Evolutionary conservation across 1,284 basidiomycete species (phyloP).

Genomic region (Ustilago loliicola): DNA sequence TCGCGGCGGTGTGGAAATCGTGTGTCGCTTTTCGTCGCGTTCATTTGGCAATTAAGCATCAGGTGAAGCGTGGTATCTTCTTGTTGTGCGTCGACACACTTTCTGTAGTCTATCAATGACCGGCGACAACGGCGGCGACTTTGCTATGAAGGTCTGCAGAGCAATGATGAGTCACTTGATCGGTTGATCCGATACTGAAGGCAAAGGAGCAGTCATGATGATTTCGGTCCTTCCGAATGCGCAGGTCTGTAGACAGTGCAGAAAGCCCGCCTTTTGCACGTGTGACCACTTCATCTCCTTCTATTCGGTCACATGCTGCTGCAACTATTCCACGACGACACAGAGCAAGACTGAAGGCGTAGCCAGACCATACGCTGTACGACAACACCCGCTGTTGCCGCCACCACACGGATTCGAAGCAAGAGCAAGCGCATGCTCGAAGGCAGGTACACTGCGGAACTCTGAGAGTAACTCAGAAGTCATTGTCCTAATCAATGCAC

Average conservation of each 20-base stretch:
- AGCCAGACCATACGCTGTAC: background rate
- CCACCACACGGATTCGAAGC: background rate
- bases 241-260: background rate
- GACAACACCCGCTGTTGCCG: slow-evolving; percentile 8
- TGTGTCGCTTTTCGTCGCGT: slow-evolving; percentile 15
- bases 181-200: background rate
- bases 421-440: background rate
- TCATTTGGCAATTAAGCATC: background rate
- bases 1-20: background rate
- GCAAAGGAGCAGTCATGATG: background rate
- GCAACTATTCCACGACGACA: background rate
- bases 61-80: background rate
- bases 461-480: background rate
- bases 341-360: background rate
- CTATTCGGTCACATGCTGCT: background rate
- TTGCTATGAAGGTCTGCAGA: background rate
- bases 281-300: slow-evolving; percentile 2
- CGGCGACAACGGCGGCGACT: background rate
- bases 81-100: background rate
- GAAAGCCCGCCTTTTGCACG: background rate
- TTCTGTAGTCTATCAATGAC: background rate
- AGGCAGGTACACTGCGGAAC: background rate
- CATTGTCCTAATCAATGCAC: background rate
- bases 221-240: background rate
- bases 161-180: background rate